phyloP scores from a whole-genome alignment of 208 protist genomes.

The Wallacemonas sp. region DNA sequence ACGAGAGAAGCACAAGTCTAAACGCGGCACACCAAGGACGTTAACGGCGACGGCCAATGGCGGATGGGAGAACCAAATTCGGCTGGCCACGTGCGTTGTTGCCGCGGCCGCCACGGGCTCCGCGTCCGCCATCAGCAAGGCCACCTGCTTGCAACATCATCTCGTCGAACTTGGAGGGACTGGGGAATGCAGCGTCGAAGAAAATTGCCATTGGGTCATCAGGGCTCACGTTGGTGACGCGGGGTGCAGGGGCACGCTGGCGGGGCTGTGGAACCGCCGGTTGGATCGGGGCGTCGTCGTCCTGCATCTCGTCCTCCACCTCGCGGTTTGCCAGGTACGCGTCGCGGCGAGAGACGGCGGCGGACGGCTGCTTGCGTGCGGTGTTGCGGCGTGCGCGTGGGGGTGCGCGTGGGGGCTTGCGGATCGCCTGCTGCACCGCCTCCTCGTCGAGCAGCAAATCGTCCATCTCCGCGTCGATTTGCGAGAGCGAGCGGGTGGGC shows the following conservation, averaged over 20 bases:
- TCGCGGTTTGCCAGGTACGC: background rate
- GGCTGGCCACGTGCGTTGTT: conserved; percentile 48
- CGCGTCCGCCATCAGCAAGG: conserved; percentile 34
- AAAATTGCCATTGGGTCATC: conserved; percentile 88
- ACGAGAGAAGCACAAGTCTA: too few relatives aligned
- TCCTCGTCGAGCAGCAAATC: conserved; percentile 36
- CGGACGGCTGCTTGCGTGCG: conserved; percentile 8
- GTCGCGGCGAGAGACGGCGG: conserved; percentile 1
- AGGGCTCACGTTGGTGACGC: conserved; percentile 26
- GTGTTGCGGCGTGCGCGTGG: conserved; percentile 11
- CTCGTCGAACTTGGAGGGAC: conserved; percentile 87
- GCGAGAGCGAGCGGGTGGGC: conserved; percentile 60
- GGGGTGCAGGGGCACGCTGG: conserved; percentile 13
- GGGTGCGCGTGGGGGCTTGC: conserved; percentile 31
- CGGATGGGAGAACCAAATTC: conserved; percentile 64
- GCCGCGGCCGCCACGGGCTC: conserved; percentile 23
- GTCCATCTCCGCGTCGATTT: conserved; percentile 35
- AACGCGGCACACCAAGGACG: too few relatives aligned
- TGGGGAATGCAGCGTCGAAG: conserved; percentile 80
- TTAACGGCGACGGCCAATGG: conserved; percentile 67
- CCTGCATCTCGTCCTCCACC: conserved; percentile 14
- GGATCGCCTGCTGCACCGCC: conserved; percentile 32
- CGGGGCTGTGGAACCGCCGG: background rate
- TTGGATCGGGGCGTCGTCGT: background rate
- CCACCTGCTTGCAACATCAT: conserved; percentile 85